Conservation (phyloP, 148 eudicot genomes). For the Chenopodium album region DNA sequence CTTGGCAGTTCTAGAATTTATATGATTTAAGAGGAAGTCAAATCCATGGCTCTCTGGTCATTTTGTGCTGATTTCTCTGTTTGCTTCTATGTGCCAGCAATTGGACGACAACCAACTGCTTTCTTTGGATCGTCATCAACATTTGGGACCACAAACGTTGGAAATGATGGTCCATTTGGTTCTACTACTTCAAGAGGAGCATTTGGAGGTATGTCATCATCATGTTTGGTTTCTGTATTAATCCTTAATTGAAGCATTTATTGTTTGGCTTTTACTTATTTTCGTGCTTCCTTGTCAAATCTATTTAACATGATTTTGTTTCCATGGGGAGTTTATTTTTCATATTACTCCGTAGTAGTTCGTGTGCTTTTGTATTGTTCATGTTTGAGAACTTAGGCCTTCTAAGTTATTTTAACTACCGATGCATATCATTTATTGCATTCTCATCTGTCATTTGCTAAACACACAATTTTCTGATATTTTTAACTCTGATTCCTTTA, state of each 20-base stretch:
- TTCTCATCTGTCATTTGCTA: too few species aligned
- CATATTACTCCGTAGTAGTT: too few species aligned
- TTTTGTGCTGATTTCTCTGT: background rate
- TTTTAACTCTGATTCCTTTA: background rate
- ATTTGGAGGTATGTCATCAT: background rate
- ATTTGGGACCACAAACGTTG: background rate
- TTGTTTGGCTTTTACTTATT: too few species aligned
- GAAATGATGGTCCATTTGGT: background rate
- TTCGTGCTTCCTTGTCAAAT: too few species aligned
- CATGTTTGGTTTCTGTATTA: background rate
- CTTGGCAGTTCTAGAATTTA: background rate
- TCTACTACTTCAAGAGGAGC: conserved; percentile 3
- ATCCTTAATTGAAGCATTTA: too few species aligned
- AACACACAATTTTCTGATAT: background rate
- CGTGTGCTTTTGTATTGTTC: too few species aligned
- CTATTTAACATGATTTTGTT: too few species aligned
- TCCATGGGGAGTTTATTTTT: too few species aligned
- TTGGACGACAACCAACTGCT: conserved; percentile 12
- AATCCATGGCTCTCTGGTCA: background rate
- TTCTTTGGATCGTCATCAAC: background rate
- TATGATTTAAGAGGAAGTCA: background rate
- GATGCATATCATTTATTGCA: background rate
- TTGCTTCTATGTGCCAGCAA: conserved; percentile 18
- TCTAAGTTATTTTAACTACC: too few species aligned
- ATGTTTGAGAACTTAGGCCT: too few species aligned